A percentile compares a stretch with the other conserved stretches of the same genome.
Conservation (phyloP, 495 filamentous ascomycete species). For the Lophiostoma macrostomum region DNA sequence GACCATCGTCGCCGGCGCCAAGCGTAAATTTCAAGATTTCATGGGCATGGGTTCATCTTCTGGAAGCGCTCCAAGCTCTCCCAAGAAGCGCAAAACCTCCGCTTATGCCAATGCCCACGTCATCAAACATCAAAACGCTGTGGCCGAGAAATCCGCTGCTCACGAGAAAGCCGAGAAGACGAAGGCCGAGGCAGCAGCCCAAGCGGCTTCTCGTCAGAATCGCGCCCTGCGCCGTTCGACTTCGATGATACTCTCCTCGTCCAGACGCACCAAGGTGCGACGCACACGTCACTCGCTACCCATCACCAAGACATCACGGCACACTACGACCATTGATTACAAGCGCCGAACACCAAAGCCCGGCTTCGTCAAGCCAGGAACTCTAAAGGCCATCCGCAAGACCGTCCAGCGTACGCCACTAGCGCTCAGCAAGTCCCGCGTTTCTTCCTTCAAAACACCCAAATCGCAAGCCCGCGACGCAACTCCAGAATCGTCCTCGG, state of each 20-base stretch:
- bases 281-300: not conserved
- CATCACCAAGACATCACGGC: not conserved
- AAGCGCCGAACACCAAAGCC: not conserved
- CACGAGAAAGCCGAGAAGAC: slow-evolving; percentile 12
- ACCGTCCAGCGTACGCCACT: too few species aligned
- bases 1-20: slow-evolving; percentile 22
- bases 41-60: slow-evolving; percentile 18
- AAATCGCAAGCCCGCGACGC: not conserved
- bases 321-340: slow-evolving; percentile 1
- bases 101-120: slow-evolving; percentile 13
- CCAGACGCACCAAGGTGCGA: slow-evolving; percentile 1
- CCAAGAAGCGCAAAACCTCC: slow-evolving; percentile 23
- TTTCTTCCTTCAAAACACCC: not conserved
- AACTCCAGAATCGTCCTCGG: not conserved
- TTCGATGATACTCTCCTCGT: slow-evolving; percentile 15
- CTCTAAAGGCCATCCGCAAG: slow-evolving; percentile 5
- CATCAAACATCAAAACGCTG: slow-evolving; percentile 22
- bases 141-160: slow-evolving; percentile 8
- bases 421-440: too few species aligned
- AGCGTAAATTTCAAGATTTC: slow-evolving; percentile 29
- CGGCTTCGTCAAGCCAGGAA: not conserved
- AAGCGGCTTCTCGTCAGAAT: slow-evolving; percentile 19
- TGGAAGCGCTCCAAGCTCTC: slow-evolving; percentile 1
- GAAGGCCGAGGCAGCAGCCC: slow-evolving; percentile 13
- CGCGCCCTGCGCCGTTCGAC: slow-evolving; percentile 18